Evolutionary conservation across 768 basidiomycete genomes (phyloP), one percentile per base, ranked within the genome.

Genomic region (Panellus pusillus): DNA sequence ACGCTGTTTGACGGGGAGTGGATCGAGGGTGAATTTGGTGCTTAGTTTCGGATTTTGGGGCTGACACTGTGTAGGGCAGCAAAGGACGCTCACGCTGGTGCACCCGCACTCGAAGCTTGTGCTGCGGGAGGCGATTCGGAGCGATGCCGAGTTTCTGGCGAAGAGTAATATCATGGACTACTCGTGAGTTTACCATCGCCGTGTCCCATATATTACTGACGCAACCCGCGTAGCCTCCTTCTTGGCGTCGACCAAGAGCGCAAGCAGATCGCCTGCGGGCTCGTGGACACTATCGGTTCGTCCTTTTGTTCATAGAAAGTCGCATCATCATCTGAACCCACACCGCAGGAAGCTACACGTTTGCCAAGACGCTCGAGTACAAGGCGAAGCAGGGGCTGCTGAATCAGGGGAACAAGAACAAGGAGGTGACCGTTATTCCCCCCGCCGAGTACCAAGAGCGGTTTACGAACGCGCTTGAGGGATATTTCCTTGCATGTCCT

Each of bases 151-250:
- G 2, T 93, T 87, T 64, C 72, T 93, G 28, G 75, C 86, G 0
- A 78, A 71, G 61, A 87, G 84, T 61, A 89, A 89, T 57, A 89
- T 92, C 61, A 91, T 92, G 87, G 91, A 93, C 64, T 93, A 91
- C 61, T 90, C 88, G 84, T 87, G 62, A 55, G 84, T 73, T n/a
- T 36, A 27, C 32, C 2, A 12, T 52, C 15, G 12, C 38, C 17
- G 27, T n/a, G 14, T 13, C 14, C 15, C 2, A 15, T 35, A 1
- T 20, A 41, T 9, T 35, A 13, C 15, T 9, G 14, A 35, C 11
- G 4, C 46, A 11, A 11, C 2, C 14, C 19, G 9, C 13, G 24
- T 44, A 88, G 86, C 9, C 77, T 93, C 19, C 74, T 93, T 5
- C 76, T 93, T 2, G 89, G 89, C 8, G 74, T 93, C 9, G 86